Conservation (phyloP, 2,329 filamentous ascomycete genomes). For the Gremmenia infestans region DNA sequence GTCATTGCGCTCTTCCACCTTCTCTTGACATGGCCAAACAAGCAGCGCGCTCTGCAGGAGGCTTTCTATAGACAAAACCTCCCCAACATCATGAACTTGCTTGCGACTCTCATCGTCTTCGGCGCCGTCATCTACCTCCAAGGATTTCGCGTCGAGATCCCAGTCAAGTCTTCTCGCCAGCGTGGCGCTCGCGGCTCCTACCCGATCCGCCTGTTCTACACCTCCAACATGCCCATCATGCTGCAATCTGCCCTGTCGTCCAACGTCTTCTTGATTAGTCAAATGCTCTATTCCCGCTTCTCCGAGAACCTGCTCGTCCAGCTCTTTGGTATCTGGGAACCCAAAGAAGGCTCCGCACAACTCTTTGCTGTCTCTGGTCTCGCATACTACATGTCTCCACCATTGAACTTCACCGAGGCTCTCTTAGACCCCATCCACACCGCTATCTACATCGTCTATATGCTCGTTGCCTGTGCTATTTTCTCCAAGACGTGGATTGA, state of each 20-base stretch:
- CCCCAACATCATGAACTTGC: constrained; percentile 98
- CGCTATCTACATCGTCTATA: constrained; percentile 90
- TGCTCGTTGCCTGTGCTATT: constrained; percentile 94
- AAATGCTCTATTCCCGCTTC: constrained; percentile 99
- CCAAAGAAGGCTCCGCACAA: constrained; percentile 91
- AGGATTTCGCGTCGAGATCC: constrained; percentile 99
- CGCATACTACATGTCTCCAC: constrained; percentile 99
- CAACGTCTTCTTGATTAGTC: constrained; percentile 98
- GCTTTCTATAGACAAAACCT: constrained; percentile 99
- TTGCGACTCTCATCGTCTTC: constrained; percentile 90
- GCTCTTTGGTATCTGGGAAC: constrained; percentile 97
- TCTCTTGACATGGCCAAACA: constrained; percentile 97
- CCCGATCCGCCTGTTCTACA: constrained; percentile 98
- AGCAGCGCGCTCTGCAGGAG: constrained; percentile 96
- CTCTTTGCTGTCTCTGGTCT: constrained; percentile 90
- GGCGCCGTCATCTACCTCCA: constrained; percentile 98
- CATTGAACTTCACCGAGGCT: constrained; percentile 94
- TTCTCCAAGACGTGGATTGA: constrained; percentile 99
- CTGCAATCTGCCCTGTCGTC: constrained; percentile 96
- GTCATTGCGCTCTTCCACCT: constrained; percentile 98
- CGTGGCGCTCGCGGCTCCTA: constrained; percentile 97
- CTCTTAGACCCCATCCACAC: constrained; percentile 97
- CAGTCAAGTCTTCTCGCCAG: constrained; percentile 98
- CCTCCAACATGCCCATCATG: constrained; percentile 99
- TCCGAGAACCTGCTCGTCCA: constrained; percentile 97